Evolutionary conservation across 225 moss, liverwort and hornwort species (phyloP).

Genomic region (Physcomitrellopsis africana): DNA sequence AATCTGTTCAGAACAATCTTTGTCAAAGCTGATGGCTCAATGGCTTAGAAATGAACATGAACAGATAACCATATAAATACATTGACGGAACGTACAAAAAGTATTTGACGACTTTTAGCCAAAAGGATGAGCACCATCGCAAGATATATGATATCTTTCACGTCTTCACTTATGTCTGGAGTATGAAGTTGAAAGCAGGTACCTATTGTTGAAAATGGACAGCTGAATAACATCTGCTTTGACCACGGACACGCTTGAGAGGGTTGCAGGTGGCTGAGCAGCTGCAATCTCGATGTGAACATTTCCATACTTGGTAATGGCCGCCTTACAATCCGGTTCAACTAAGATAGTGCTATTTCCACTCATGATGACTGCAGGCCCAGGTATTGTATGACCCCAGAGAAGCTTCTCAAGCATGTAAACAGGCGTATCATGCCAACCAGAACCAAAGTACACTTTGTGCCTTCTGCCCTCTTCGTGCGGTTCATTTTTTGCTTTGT

Average conservation of each 20-base stretch:
- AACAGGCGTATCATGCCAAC: conserved; percentile 88
- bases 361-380: conserved; percentile 92
- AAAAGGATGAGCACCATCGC: neutral
- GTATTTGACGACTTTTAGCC: neutral
- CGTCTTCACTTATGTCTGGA: neutral
- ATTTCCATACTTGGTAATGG: conserved; percentile 83
- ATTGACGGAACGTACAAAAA: neutral
- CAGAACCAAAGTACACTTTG: conserved; percentile 79
- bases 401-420: conserved; percentile 87
- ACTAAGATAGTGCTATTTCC: conserved; percentile 97
- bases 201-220: conserved; percentile 97
- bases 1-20: conserved; percentile 51
- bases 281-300: conserved; percentile 73
- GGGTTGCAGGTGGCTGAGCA: conserved; percentile 36
- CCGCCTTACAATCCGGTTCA: conserved; percentile 80
- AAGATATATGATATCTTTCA: conserved; percentile 8
- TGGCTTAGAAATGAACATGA: neutral
- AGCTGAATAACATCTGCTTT: conserved; percentile 94
- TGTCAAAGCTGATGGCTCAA: neutral
- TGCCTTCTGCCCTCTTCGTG: conserved; percentile 59
- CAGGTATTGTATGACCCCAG: conserved; percentile 75
- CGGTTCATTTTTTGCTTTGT: conserved; percentile 66
- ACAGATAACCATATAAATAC: conserved; percentile 11
- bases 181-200: neutral
- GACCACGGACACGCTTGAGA: conserved; percentile 45